Evolutionary conservation across 768 basidiomycete genomes (phyloP).

Genomic region (Cyathus striatus): DNA sequence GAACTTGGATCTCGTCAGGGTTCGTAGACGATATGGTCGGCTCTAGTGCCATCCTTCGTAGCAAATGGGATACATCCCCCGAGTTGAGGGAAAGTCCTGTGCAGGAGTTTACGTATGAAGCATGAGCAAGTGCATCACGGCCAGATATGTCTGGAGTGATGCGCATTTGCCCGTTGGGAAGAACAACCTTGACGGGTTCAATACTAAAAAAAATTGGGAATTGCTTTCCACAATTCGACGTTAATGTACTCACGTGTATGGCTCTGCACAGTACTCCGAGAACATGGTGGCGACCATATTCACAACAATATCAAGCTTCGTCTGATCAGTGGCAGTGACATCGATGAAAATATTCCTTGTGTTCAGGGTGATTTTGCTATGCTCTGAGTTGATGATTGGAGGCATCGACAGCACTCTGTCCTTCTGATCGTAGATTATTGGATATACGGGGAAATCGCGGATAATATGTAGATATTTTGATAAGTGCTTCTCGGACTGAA

Average conservation of each 20-base stretch:
- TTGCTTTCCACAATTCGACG: not conserved
- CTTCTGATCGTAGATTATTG: constrained; percentile 90
- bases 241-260: constrained; percentile 70
- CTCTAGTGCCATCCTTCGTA: constrained; percentile 79
- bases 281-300: constrained; percentile 98
- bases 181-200: constrained; percentile 85
- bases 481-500: constrained; percentile 87
- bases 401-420: constrained; percentile 94
- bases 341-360: constrained; percentile 96
- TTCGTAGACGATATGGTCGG: constrained; percentile 47
- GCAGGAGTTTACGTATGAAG: constrained; percentile 94
- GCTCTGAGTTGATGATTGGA: constrained; percentile 96
- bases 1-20: constrained; percentile 66
- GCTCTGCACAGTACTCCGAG: constrained; percentile 89
- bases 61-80: constrained; percentile 61
- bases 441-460: constrained; percentile 92
- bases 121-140: constrained; percentile 65
- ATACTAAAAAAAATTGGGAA: constrained; percentile 46
- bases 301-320: constrained; percentile 92
- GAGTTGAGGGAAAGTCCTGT: constrained; percentile 76
- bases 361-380: constrained; percentile 93
- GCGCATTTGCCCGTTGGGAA: constrained; percentile 68
- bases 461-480: constrained; percentile 88
- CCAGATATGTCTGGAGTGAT: constrained; percentile 82
- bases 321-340: constrained; percentile 93